A percentile compares a stretch with the other conserved stretches of the same genome.
These are phyloP conservation scores for Phalaenopsis equestris DNA, from an alignment of 106 monocot species.

Conservation along the genomic window DNA sequence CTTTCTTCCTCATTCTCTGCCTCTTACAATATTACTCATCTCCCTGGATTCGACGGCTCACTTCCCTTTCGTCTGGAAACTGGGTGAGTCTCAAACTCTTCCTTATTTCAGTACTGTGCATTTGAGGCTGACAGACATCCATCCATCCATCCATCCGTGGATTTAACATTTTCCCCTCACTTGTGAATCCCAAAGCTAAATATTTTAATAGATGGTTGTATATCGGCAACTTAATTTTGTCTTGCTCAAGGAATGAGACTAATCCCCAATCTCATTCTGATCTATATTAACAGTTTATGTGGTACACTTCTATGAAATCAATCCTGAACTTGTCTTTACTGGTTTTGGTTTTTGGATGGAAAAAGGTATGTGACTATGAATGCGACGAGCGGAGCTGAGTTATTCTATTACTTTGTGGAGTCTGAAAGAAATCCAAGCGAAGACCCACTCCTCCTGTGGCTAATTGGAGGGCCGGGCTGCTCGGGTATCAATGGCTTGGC, in stretches of 20 bases:
- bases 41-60: conserved; percentile 17
- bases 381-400: conserved; percentile 10
- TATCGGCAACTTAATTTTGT: no score
- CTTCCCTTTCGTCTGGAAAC: conserved; percentile 25
- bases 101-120: background rate
- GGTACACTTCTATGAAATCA: no score
- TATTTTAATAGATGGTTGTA: no score
- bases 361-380: conserved; percentile 10
- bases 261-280: no score
- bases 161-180: no score
- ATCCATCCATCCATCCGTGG: no score
- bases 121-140: no score
- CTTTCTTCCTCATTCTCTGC: background rate
- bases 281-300: no score
- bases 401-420: conserved; percentile 13
- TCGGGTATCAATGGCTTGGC: background rate
- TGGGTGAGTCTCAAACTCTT: conserved; percentile 2
- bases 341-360: background rate
- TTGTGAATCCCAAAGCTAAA: no score
- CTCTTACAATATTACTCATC: conserved; percentile 9
- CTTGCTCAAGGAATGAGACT: no score
- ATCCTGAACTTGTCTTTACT: background rate
- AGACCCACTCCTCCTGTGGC: conserved; percentile 16
- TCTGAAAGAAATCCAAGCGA: conserved; percentile 15
- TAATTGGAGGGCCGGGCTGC: conserved; percentile 19